Percentiles rank a stretch among this genome's conserved stretches.
Evolutionary conservation across 805 yeast species (phyloP).

Genomic region (Nakazawaea ambrosiae): DNA sequence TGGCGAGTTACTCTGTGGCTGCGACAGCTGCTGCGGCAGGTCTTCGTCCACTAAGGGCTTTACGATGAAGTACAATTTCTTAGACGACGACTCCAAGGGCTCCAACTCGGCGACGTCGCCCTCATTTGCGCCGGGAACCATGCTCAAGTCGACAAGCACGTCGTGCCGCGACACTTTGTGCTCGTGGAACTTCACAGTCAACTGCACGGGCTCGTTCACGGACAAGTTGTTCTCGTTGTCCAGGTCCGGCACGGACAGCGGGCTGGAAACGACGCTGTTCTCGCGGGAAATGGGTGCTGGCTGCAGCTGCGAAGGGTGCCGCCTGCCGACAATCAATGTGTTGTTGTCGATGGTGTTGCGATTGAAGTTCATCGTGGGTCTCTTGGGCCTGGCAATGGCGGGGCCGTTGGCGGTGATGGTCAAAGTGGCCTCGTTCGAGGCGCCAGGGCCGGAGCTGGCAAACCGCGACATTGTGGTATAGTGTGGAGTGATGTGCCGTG

Average conservation of each 20-base stretch:
- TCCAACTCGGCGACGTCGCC: constrained; percentile 74
- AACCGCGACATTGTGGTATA: too few relatives aligned
- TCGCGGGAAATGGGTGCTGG: constrained; percentile 1
- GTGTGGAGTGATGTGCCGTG: too few relatives aligned
- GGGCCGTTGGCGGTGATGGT: constrained; percentile 1
- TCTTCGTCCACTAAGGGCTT: constrained; percentile 12
- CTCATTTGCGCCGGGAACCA: constrained; percentile 56
- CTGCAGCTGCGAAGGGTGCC: neutral
- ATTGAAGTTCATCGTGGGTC: constrained; percentile 5
- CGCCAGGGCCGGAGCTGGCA: too few relatives aligned
- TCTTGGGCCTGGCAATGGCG: constrained; percentile 3
- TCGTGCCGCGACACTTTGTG: constrained; percentile 46
- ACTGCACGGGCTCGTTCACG: constrained; percentile 28
- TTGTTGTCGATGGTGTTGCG: constrained; percentile 6
- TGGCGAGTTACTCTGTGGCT: neutral
- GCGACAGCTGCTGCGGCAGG: constrained; percentile 3
- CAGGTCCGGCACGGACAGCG: neutral
- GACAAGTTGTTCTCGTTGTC: neutral
- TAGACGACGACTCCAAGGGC: constrained; percentile 30
- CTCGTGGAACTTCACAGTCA: constrained; percentile 62
- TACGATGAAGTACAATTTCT: constrained; percentile 37
- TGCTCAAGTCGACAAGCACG: constrained; percentile 53
- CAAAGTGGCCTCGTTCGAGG: neutral
- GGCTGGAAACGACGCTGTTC: neutral
- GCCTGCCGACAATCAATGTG: constrained; percentile 6